These are phyloP conservation scores for Sherardia arvensis DNA, from an alignment of 257 asterid genomes.

Conservation along the genomic window DNA sequence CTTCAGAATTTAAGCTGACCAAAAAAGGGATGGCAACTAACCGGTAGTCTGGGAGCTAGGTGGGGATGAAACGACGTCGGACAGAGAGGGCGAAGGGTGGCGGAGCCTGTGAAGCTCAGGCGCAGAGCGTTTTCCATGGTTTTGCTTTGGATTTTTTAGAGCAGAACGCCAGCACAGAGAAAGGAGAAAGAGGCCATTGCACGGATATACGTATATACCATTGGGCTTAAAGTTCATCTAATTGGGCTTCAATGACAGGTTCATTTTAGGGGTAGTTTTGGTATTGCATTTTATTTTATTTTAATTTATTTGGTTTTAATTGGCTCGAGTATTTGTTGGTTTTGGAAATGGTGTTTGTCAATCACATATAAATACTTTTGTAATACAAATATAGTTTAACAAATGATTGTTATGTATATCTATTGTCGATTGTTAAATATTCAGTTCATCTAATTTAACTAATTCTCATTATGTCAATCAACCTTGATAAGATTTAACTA, in stretches of 20 bases:
- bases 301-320: too few species aligned
- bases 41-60: conserved; percentile 34
- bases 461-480: too few species aligned
- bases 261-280: neutral
- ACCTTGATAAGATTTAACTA: too few species aligned
- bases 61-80: conserved; percentile 41
- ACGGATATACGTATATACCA: neutral
- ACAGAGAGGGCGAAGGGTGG: conserved; percentile 33
- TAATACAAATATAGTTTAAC: too few species aligned
- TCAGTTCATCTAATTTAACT: too few species aligned
- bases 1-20: neutral
- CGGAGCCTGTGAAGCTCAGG: conserved; percentile 41
- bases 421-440: too few species aligned
- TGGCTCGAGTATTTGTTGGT: too few species aligned
- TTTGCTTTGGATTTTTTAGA: neutral
- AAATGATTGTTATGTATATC: too few species aligned
- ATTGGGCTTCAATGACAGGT: neutral
- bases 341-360: too few species aligned
- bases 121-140: conserved; percentile 64
- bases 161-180: neutral
- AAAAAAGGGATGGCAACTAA: conserved; percentile 9
- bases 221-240: neutral
- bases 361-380: too few species aligned
- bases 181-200: neutral
- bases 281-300: too few species aligned